These are phyloP conservation scores for Avena eriantha DNA, from an alignment of 176 grass and related monocot genomes.

Conservation along the genomic window DNA sequence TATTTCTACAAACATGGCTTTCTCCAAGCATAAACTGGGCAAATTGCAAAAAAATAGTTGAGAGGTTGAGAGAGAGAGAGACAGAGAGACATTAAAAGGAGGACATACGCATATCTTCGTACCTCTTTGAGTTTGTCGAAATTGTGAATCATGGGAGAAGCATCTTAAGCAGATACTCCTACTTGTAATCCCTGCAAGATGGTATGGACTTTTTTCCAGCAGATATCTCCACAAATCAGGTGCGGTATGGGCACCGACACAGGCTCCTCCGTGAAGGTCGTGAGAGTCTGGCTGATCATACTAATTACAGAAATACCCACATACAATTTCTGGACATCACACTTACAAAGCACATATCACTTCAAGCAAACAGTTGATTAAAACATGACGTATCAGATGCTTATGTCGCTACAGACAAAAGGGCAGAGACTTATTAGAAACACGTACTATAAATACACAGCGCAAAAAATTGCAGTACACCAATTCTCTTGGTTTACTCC, in stretches of 20 bases:
- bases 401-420: background rate
- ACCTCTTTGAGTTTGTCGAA: conserved; percentile 28
- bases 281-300: too few species aligned
- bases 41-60: conserved; percentile 11
- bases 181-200: background rate
- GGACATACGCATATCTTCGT: background rate
- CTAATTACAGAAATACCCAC: background rate
- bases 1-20: conserved; percentile 24
- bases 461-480: too few species aligned
- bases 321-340: background rate
- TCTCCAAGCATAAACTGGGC: conserved; percentile 15
- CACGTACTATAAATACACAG: too few species aligned
- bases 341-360: background rate
- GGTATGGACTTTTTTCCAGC: background rate
- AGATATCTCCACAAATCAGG: conserved; percentile 22
- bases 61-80: background rate
- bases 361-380: background rate
- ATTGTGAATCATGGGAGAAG: background rate
- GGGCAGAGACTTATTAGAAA: conserved; percentile 7
- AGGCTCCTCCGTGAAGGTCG: conserved; percentile 45
- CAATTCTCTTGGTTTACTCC: background rate
- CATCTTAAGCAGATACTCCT: background rate
- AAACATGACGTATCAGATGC: background rate
- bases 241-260: conserved; percentile 3
- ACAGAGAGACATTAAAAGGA: background rate